Evolutionary conservation across 2,329 filamentous ascomycete genomes (phyloP), one percentile per base, ranked within the genome.

Genomic region (Aspergillus awamori): DNA sequence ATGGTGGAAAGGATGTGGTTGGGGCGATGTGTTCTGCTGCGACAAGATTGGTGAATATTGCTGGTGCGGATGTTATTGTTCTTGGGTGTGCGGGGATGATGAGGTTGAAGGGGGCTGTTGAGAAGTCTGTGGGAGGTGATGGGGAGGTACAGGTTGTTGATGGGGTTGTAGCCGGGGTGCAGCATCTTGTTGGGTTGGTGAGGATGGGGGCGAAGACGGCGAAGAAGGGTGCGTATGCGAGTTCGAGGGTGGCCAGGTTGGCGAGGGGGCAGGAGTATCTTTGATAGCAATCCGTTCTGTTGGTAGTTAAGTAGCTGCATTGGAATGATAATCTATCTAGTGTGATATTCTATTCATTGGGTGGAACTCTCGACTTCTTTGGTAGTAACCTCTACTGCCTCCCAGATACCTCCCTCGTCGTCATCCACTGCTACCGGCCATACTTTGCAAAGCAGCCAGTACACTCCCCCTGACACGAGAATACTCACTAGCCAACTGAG

Each of bases 1-100:
- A 20, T 20, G 57, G 45, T 0, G 52, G 53, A 22, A 41, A 49
- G 8, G 57, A 58, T 17, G 63, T 63, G 20, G 20, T 62, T 4
- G 43, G 28, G n/a, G 63, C 57, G 15, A 75, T 83, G 72, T 73
- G 72, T 30, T 68, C 69, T 7, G 77, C 79, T 5, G 79, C 77
- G 0, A 71, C 66, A 62, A 67, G 69, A 41, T 64, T 83, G 53
- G 80, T 80, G 1, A 74, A 36, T 15, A 5, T 5, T 66, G 2
- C 70, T 75, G 80, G 77, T 20, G 81, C 76, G 4, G 80, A 82
- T 62, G 76, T 77, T 3, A 60, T 82, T 20, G 70, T 77, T 5
- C 65, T 84, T 26, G 81, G 81, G 0, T 83, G 81, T 65, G 81
- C 81, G 15, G 81, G 81, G 0, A 83, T 84, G 82, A 77, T 77